Evolutionary conservation across 148 eudicot genomes (phyloP).

Genomic region (Gaultheria prostrata): DNA sequence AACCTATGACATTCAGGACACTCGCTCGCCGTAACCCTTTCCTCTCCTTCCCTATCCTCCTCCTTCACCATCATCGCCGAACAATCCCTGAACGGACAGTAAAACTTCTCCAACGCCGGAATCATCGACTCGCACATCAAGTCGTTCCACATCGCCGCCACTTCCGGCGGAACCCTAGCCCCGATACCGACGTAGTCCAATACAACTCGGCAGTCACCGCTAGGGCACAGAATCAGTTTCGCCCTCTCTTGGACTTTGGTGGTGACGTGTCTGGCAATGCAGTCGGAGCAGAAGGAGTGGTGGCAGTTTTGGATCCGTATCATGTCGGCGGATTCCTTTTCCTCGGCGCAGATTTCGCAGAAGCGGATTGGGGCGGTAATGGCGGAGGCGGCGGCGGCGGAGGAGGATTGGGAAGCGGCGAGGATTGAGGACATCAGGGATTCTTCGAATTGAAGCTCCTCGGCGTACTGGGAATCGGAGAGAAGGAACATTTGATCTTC

Average conservation of each 20-base stretch:
- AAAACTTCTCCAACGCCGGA: constrained; percentile 30
- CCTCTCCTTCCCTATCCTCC: neutral
- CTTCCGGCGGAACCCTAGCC: constrained; percentile 29
- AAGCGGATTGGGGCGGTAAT: neutral
- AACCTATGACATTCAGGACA: constrained; percentile 47
- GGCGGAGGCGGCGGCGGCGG: neutral
- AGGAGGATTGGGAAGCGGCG: neutral
- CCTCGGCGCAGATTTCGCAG: constrained; percentile 63
- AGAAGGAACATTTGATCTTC: constrained; percentile 15
- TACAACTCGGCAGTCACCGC: constrained; percentile 22
- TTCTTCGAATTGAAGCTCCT: constrained; percentile 21
- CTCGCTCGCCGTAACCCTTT: constrained; percentile 21
- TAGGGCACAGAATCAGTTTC: constrained; percentile 31
- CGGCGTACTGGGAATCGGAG: constrained; percentile 17
- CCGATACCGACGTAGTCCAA: constrained; percentile 31
- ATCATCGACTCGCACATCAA: constrained; percentile 37
- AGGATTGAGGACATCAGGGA: constrained; percentile 8
- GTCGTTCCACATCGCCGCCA: constrained; percentile 40
- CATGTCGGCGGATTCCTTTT: constrained; percentile 35
- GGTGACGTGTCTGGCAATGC: constrained; percentile 34
- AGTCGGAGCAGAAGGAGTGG: constrained; percentile 48
- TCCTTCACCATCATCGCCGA: constrained; percentile 46
- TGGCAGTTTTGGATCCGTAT: constrained; percentile 27
- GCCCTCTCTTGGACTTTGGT: constrained; percentile 33
- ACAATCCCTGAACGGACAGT: constrained; percentile 55